Percentiles rank a stretch among this genome's conserved stretches.
Conservation (phyloP, 2,329 filamentous ascomycete species). For the Endoconidiophora polonica region DNA sequence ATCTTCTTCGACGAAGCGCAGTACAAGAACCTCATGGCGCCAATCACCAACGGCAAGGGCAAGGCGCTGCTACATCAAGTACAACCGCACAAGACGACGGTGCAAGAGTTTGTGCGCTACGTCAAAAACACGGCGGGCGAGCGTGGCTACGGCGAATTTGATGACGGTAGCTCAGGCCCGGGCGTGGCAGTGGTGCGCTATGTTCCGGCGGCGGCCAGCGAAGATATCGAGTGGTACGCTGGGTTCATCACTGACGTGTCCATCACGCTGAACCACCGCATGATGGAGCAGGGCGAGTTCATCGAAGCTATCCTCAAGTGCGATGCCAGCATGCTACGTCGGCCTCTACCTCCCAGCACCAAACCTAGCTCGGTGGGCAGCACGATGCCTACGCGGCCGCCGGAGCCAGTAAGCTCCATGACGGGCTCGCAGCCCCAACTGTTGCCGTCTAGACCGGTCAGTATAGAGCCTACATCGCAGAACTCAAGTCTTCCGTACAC, state of each 20-base stretch:
- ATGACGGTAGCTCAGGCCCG: constrained; percentile 44
- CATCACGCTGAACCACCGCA: constrained; percentile 56
- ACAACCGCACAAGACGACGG: constrained; percentile 42
- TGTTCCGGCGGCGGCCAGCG: constrained; percentile 35
- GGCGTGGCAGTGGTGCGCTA: constrained; percentile 69
- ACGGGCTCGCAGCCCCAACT: background rate
- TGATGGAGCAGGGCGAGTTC: constrained; percentile 81
- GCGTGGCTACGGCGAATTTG: constrained; percentile 50
- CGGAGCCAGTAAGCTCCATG: background rate
- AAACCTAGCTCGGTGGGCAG: background rate
- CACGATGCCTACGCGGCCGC: background rate
- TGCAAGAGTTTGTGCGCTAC: constrained; percentile 62
- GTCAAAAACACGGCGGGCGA: constrained; percentile 60
- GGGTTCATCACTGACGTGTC: constrained; percentile 55
- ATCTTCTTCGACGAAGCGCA: constrained; percentile 67
- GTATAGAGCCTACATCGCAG: background rate
- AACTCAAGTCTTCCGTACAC: background rate
- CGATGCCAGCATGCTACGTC: constrained; percentile 55
- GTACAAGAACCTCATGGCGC: constrained; percentile 55
- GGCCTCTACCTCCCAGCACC: constrained; percentile 38
- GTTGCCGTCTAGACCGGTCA: background rate
- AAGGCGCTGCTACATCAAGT: constrained; percentile 59
- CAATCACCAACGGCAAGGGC: constrained; percentile 63
- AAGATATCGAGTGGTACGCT: constrained; percentile 46
- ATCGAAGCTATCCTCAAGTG: constrained; percentile 75